Base-by-base conservation (phyloP, 257 asterid species). In the Solanum pennellii region DNA sequence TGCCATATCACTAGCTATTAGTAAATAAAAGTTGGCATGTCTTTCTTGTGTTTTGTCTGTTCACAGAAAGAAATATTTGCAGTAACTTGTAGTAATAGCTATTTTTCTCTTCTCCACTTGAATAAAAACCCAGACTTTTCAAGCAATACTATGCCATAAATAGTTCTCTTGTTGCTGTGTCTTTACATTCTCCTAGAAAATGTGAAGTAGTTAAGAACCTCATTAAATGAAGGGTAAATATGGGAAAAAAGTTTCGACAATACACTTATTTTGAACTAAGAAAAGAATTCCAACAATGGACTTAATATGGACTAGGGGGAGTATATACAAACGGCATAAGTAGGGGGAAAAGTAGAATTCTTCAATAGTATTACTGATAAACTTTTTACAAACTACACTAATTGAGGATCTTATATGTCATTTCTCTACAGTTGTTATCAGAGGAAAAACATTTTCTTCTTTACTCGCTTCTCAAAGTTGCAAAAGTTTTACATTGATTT, bases 21-120 rank as follows among this genome's bases (percentile, higher is more conserved):
- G 80, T 87, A 65, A 84, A 90, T 89, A 66, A 88, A 68, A 49
- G 7, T 49, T 80, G 66, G 42, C 85, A 80, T 80, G 69, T 29
- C 31, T 76, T n/a, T 3, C 14, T 18, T 12, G 60, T n/a, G 35
- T 42, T 79, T 79, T 79, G 65, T 44, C 13, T 45, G 84, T 27
- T 79, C 39, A 25, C 39, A 25, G 65, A 80, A 47, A 18, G 29
- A 49, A 80, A 27, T 42, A 18, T 9, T 27, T 33, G 65, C 21
- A 79, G 84, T 45, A 25, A 14, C 27, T 29, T 79, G 9, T 79
- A 44, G 23, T 45, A 45, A 13, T 3, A 45, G 42, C 42, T 27
- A 16, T 15, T 9, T 25, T 44, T 12, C n/a, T 45, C 23, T 8
- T 76, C 83, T 44, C n/a, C 25, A 44, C 84, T 80, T 15, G 11